Conservation (phyloP, 2,329 filamentous ascomycete species). For the Calonectria honghensis region DNA sequence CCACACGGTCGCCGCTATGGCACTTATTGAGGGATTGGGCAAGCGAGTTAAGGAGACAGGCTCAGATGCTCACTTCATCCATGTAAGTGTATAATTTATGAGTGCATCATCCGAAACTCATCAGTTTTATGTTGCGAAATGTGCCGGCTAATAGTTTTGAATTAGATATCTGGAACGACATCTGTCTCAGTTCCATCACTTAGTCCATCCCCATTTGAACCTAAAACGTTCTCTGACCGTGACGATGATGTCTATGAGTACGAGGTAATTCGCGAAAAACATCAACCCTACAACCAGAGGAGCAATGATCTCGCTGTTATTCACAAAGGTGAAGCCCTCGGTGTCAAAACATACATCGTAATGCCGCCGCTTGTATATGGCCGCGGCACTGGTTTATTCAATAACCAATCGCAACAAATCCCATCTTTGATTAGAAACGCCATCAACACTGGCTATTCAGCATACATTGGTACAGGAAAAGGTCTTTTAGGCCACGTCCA, state of each 20-base stretch:
- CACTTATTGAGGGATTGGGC: background rate
- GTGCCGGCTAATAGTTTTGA: too few relatives aligned
- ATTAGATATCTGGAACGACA: background rate
- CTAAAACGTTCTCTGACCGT: background rate
- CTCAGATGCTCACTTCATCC: background rate
- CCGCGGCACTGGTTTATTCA: conserved; percentile 64
- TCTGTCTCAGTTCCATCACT: background rate
- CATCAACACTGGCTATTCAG: background rate
- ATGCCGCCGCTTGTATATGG: conserved; percentile 70
- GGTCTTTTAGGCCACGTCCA: background rate
- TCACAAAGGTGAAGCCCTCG: conserved; percentile 60
- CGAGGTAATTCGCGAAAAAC: background rate
- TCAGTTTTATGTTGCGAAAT: too few relatives aligned
- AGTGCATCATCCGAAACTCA: too few relatives aligned
- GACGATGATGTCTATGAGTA: background rate
- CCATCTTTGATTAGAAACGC: background rate
- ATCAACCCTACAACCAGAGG: background rate
- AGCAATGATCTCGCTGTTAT: conserved; percentile 60
- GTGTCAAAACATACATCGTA: conserved; percentile 67
- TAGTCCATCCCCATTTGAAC: background rate
- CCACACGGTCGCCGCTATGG: background rate
- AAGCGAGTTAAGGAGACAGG: background rate
- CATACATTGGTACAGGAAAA: background rate
- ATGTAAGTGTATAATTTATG: background rate
- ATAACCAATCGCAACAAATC: conserved; percentile 41